These are phyloP conservation scores for Dryas octopetala DNA, from an alignment of 306 rosid genomes.

Conservation along the genomic window DNA sequence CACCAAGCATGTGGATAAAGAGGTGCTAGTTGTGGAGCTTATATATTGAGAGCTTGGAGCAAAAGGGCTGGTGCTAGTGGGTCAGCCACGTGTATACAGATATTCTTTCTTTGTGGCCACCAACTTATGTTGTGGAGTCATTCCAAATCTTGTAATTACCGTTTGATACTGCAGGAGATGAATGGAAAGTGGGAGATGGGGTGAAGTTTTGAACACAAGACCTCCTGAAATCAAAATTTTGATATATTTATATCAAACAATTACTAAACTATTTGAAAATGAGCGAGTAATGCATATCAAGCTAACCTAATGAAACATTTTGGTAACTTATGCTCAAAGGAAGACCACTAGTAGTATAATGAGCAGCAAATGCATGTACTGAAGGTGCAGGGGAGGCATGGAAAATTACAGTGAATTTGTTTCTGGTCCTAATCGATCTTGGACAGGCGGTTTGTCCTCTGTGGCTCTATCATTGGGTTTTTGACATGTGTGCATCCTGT, in stretches of 20 bases:
- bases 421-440: neutral
- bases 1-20: constrained; percentile 7
- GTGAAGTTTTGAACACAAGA: no score
- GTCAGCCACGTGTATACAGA: neutral
- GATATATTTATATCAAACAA: no score
- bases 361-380: neutral
- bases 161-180: no score
- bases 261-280: no score
- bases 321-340: no score
- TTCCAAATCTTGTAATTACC: neutral
- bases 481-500: constrained; percentile 6
- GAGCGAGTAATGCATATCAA: no score
- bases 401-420: neutral
- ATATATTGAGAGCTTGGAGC: neutral
- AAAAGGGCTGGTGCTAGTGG: neutral
- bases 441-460: constrained; percentile 1
- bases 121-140: constrained; percentile 5
- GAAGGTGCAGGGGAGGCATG: constrained; percentile 1
- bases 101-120: constrained; percentile 26
- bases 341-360: neutral
- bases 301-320: no score
- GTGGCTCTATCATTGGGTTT: constrained; percentile 17
- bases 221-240: no score
- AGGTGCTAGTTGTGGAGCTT: constrained; percentile 7
- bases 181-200: no score